phyloP scores from a whole-genome alignment of 2,329 filamentous ascomycete species.

The Lecanicillium sp. region DNA sequence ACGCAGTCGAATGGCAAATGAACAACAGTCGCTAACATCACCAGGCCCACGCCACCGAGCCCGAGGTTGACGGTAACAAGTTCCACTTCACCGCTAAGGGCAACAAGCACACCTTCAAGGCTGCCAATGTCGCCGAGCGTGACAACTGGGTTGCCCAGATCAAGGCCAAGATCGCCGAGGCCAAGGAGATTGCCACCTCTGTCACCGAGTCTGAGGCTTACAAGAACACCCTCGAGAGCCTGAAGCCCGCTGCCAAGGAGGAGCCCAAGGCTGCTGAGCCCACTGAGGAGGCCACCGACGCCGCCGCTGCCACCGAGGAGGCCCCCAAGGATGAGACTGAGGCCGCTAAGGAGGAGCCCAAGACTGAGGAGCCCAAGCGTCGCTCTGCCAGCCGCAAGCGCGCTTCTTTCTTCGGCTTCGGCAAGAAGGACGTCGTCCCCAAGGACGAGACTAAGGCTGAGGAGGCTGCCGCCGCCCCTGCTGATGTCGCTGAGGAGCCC shows the following conservation, averaged over 20 bases:
- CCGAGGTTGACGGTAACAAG: constrained; percentile 73
- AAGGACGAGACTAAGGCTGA: constrained; percentile 32
- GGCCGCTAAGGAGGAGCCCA: constrained; percentile 40
- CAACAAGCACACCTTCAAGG: constrained; percentile 94
- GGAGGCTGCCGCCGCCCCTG: constrained; percentile 29
- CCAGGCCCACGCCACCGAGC: constrained; percentile 58
- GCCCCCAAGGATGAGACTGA: constrained; percentile 29
- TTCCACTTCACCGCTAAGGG: constrained; percentile 81
- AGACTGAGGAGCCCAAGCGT: constrained; percentile 55
- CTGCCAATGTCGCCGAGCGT: constrained; percentile 65
- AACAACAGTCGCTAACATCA: constrained; percentile 27
- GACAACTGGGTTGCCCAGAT: constrained; percentile 87
- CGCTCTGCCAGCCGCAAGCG: constrained; percentile 62
- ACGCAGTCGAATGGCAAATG: no score
- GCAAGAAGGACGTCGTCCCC: constrained; percentile 48
- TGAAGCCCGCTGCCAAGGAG: constrained; percentile 44
- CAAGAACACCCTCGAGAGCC: constrained; percentile 75
- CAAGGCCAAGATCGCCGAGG: constrained; percentile 76
- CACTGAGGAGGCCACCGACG: constrained; percentile 46
- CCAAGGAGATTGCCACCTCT: constrained; percentile 69
- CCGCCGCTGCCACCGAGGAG: constrained; percentile 47
- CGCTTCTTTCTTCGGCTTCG: constrained; percentile 56
- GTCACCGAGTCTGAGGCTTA: constrained; percentile 78
- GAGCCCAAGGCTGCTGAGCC: constrained; percentile 24
- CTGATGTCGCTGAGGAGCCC: constrained; percentile 30